A percentile compares a stretch with the other conserved stretches of the same genome.
phyloP scores from a whole-genome alignment of 495 filamentous ascomycete species.

The Daldinia bambusicola region DNA sequence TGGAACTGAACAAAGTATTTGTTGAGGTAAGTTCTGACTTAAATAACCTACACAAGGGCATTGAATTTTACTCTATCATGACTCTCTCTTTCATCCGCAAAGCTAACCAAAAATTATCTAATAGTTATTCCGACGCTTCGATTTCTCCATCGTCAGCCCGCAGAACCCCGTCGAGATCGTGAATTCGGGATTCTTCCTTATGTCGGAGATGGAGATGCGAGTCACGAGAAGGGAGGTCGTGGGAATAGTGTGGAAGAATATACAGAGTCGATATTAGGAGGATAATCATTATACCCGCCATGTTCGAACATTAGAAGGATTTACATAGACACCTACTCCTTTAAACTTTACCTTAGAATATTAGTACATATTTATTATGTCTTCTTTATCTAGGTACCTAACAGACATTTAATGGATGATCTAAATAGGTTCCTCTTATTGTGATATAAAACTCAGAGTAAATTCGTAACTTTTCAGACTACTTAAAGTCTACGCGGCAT shows the following conservation, averaged over 20 bases:
- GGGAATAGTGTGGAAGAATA: background rate
- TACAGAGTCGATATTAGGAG: background rate
- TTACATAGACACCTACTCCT: background rate
- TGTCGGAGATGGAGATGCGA: slow-evolving; percentile 38
- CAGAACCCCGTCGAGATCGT: slow-evolving; percentile 36
- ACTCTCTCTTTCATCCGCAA: background rate
- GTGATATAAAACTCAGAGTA: too few relatives aligned
- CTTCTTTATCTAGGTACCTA: background rate
- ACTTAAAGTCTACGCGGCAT: background rate
- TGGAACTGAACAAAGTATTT: slow-evolving; percentile 64
- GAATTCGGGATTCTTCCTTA: slow-evolving; percentile 39
- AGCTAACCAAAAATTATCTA: background rate
- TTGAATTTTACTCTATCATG: background rate
- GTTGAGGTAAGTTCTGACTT: slow-evolving; percentile 57
- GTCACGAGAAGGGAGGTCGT: slow-evolving; percentile 26
- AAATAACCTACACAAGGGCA: too few relatives aligned
- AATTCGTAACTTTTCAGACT: background rate
- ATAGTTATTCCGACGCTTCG: slow-evolving; percentile 39
- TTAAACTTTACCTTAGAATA: background rate
- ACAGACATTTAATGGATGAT: too few relatives aligned
- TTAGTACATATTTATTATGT: background rate
- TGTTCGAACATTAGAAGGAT: background rate
- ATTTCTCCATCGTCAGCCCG: slow-evolving; percentile 34
- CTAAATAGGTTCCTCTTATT: too few relatives aligned
- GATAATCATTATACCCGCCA: background rate